Conservation (phyloP, 192 early-diverging fungal species). For the Rhizoclosmatium globosum region DNA sequence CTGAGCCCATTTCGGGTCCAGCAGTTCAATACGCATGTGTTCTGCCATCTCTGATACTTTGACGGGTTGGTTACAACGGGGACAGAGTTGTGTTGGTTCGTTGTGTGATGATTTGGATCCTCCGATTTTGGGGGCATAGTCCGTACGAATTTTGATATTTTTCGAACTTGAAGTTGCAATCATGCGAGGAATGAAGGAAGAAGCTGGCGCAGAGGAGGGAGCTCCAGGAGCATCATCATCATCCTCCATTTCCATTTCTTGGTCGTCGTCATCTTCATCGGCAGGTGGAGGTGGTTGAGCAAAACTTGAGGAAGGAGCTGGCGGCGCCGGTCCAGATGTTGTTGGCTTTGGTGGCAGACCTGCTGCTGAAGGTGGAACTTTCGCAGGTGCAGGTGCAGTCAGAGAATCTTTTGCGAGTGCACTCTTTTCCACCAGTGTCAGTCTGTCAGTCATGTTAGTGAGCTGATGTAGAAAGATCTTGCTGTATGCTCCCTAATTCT, state of each 20-base stretch:
- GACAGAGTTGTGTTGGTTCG: conserved; percentile 74
- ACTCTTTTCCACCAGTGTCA: conserved; percentile 30
- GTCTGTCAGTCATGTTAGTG: no score
- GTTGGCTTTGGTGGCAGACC: background rate
- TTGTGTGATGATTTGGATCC: background rate
- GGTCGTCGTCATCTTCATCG: conserved; percentile 67
- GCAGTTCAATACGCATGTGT: conserved; percentile 93
- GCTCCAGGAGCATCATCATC: conserved; percentile 53
- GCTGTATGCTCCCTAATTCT: no score
- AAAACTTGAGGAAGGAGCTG: conserved; percentile 9
- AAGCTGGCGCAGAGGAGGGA: background rate
- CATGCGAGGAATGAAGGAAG: conserved; percentile 40
- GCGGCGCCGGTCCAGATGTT: background rate
- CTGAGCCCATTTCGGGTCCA: conserved; percentile 94
- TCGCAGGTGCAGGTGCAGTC: background rate
- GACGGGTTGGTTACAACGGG: conserved; percentile 84
- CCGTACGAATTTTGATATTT: conserved; percentile 78
- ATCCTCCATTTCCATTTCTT: conserved; percentile 72
- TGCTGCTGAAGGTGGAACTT: background rate
- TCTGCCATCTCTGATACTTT: conserved; percentile 89
- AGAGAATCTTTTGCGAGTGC: background rate
- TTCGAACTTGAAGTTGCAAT: background rate
- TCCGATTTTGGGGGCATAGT: conserved; percentile 74
- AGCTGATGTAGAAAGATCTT: no score
- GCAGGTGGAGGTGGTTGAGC: conserved; percentile 49